phyloP scores from a whole-genome alignment of 78 protist species.

The Monosiga brevicollis region DNA sequence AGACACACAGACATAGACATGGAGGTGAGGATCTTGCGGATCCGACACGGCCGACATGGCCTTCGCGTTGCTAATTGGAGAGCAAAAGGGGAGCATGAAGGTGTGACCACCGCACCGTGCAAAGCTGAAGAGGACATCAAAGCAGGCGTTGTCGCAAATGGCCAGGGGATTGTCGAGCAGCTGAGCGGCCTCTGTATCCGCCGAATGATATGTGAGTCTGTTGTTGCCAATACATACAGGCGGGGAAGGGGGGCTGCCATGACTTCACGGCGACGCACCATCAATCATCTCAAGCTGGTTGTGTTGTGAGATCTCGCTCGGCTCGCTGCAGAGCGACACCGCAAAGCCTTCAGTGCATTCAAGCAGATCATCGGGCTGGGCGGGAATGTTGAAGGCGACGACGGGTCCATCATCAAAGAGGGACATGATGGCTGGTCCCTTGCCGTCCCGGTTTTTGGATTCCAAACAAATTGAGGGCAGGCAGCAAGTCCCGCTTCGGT shows the following conservation, averaged over 20 bases:
- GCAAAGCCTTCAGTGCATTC: not conserved
- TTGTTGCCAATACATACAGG: not conserved
- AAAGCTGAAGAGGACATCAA: not conserved
- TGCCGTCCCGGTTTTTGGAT: too few relatives aligned
- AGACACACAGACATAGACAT: not conserved
- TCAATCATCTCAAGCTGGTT: not conserved
- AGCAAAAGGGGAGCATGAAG: not conserved
- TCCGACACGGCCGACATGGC: not conserved
- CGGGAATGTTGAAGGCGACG: not conserved
- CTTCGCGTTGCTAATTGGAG: not conserved
- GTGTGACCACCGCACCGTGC: not conserved
- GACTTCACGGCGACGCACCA: not conserved
- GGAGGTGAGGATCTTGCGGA: not conserved
- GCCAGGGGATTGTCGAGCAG: not conserved
- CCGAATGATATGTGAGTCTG: not conserved
- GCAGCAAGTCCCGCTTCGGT: too few relatives aligned
- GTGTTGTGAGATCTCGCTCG: not conserved
- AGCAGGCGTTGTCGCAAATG: not conserved
- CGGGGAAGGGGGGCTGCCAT: not conserved
- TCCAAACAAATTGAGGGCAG: too few relatives aligned
- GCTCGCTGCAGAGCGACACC: not conserved
- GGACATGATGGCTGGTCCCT: too few relatives aligned
- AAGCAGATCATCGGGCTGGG: not conserved
- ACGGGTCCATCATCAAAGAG: not conserved
- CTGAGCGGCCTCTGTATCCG: not conserved